These are phyloP conservation scores for Amaranthus tricolor DNA, from an alignment of 179 eudicot genomes.

Conservation along the genomic window DNA sequence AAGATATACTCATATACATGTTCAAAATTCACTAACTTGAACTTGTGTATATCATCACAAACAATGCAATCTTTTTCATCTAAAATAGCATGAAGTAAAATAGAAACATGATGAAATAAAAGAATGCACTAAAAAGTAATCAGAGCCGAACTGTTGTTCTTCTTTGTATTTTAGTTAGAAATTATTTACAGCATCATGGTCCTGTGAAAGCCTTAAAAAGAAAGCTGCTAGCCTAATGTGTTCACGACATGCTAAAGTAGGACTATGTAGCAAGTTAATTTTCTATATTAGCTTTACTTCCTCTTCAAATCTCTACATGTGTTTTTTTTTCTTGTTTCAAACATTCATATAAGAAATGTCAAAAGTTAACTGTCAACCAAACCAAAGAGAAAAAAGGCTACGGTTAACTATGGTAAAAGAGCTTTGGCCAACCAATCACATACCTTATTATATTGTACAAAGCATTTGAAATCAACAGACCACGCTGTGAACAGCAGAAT, in stretches of 20 bases:
- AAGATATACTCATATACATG: not conserved
- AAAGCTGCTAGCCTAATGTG: too few relatives aligned
- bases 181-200: not conserved
- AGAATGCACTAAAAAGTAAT: not conserved
- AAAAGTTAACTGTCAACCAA: too few relatives aligned
- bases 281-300: not conserved
- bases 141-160: not conserved
- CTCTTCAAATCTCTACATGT: not conserved
- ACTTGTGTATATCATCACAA: not conserved
- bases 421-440: not conserved
- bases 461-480: constrained; percentile 91
- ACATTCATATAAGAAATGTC: too few relatives aligned
- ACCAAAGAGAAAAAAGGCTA: too few relatives aligned
- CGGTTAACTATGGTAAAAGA: not conserved
- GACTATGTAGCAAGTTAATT: not conserved
- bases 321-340: too few relatives aligned
- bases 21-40: not conserved
- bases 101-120: not conserved
- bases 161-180: not conserved
- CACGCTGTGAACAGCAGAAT: constrained; percentile 79
- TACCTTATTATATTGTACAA: constrained; percentile 75
- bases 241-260: too few relatives aligned
- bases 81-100: not conserved
- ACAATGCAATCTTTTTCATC: not conserved
- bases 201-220: too few relatives aligned